Conservation (phyloP, 441 rosid genomes). For the Erysimum pusillum region DNA sequence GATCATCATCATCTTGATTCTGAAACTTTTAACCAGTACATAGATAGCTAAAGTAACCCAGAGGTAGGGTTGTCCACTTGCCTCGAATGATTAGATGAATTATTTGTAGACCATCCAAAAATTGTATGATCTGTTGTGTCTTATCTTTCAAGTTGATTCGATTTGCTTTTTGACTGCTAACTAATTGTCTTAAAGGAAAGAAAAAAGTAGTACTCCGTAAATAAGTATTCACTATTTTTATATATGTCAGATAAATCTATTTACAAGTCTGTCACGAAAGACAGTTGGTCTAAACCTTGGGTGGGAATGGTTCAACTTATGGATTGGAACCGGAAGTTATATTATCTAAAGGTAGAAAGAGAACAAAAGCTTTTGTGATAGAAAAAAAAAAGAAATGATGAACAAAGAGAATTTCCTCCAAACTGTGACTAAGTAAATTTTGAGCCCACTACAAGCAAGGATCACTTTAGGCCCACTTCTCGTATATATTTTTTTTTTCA, state of each 20-base stretch:
- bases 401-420: conserved; percentile 4
- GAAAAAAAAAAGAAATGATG: not conserved
- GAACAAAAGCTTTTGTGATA: not conserved
- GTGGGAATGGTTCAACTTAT: too few relatives aligned
- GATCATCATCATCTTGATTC: conserved; percentile 36
- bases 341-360: not conserved
- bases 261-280: not conserved
- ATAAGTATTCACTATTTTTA: not conserved
- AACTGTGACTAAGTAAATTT: conserved; percentile 4
- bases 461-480: conserved; percentile 16
- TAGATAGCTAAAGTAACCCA: conserved; percentile 12
- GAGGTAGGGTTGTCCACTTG: conserved; percentile 42
- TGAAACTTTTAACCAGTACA: conserved; percentile 28
- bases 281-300: not conserved
- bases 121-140: not conserved
- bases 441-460: not conserved
- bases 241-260: not conserved
- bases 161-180: not conserved
- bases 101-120: conserved; percentile 15
- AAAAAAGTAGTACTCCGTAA: too few relatives aligned
- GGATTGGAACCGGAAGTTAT: too few relatives aligned
- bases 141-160: not conserved
- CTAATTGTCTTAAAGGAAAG: not conserved
- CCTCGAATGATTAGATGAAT: conserved; percentile 28
- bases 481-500: not conserved